A percentile compares a stretch with the other conserved stretches of the same genome.
phyloP scores from a whole-genome alignment of 345 rosid species.

The Nasturtium officinale region DNA sequence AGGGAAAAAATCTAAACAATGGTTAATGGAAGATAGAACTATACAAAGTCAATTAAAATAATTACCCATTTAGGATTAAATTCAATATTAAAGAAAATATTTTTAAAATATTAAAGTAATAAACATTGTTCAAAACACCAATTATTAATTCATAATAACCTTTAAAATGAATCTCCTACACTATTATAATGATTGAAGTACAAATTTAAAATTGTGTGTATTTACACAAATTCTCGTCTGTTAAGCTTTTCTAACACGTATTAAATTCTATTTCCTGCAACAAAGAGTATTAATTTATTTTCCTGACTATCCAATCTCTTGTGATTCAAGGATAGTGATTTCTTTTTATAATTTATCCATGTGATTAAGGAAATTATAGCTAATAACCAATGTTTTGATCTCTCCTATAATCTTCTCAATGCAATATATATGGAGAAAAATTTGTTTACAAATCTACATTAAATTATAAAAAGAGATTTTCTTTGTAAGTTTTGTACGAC shows the following conservation, averaged over 20 bases:
- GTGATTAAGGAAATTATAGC: not conserved
- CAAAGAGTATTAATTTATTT: constrained; percentile 1
- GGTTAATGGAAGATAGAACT: not conserved
- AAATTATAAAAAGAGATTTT: not conserved
- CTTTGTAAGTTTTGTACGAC: not conserved
- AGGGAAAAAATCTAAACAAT: too few species aligned
- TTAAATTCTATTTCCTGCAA: not conserved
- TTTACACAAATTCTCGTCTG: constrained; percentile 4
- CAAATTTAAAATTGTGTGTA: too few species aligned
- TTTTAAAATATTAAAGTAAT: too few species aligned
- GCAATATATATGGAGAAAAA: not conserved
- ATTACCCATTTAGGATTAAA: too few species aligned
- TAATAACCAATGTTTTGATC: not conserved
- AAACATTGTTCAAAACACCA: too few species aligned
- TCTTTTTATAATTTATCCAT: not conserved
- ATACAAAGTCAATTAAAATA: too few species aligned
- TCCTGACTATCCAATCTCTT: constrained; percentile 1
- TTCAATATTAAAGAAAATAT: too few species aligned
- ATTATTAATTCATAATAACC: too few species aligned
- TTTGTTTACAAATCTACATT: constrained; percentile 1
- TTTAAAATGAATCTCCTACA: too few species aligned
- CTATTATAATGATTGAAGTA: too few species aligned
- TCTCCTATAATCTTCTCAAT: not conserved
- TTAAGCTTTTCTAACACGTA: not conserved
- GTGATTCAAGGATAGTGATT: not conserved